phyloP scores from a whole-genome alignment of 2,329 filamentous ascomycete genomes.

The Cercospora zeae-maydis region DNA sequence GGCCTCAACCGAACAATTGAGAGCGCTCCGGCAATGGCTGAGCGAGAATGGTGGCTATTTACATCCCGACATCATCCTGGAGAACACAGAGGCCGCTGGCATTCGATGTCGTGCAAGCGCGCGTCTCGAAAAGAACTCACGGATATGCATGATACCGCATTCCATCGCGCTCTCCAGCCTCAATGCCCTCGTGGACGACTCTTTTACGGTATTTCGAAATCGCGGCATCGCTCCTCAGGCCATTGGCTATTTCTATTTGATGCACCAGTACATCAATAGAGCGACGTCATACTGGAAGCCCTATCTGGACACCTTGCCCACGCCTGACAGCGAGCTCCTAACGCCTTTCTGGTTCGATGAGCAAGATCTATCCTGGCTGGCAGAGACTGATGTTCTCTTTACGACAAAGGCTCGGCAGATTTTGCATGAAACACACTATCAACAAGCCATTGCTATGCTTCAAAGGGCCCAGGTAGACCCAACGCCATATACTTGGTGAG shows the following conservation, averaged over 20 bases:
- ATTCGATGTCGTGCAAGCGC: slow-evolving; percentile 29
- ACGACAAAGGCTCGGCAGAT: slow-evolving; percentile 33
- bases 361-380: slow-evolving; percentile 35
- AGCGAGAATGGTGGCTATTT: slow-evolving; percentile 32
- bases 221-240: slow-evolving; percentile 30
- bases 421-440: slow-evolving; percentile 40
- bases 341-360: slow-evolving; percentile 38
- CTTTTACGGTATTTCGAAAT: slow-evolving; percentile 31
- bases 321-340: slow-evolving; percentile 31
- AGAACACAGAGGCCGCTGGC: slow-evolving; percentile 26
- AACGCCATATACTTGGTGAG: slow-evolving; percentile 43
- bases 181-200: slow-evolving; percentile 38
- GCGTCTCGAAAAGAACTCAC: slow-evolving; percentile 21
- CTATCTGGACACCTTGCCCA: slow-evolving; percentile 36
- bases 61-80: slow-evolving; percentile 29
- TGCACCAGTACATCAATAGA: slow-evolving; percentile 35
- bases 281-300: slow-evolving; percentile 38
- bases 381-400: slow-evolving; percentile 37
- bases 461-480: slow-evolving; percentile 31
- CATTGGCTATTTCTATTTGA: slow-evolving; percentile 39
- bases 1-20: slow-evolving; percentile 16
- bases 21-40: slow-evolving; percentile 33
- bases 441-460: slow-evolving; percentile 34
- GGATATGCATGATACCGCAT: slow-evolving; percentile 33
- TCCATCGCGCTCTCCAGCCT: slow-evolving; percentile 36